A percentile compares a stretch with the other conserved stretches of the same genome.
Conservation (phyloP, 2,329 filamentous ascomycete genomes). For the Penicillium brasilianum region DNA sequence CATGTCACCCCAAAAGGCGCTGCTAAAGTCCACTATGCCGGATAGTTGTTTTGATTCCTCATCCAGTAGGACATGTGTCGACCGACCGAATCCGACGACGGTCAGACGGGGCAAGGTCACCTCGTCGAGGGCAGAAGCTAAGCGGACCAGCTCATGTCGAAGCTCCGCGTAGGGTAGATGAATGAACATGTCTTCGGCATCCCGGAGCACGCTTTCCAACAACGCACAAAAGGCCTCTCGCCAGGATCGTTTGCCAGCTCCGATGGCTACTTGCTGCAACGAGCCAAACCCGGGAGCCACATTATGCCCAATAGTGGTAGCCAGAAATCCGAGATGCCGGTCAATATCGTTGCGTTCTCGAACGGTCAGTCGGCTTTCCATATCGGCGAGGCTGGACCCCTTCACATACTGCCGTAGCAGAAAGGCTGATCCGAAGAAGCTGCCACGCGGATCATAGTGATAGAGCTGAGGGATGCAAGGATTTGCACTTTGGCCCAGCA, state of each 20-base stretch:
- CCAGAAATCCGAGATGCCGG: slow-evolving; percentile 41
- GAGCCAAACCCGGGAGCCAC: slow-evolving; percentile 57
- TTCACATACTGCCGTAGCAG: slow-evolving; percentile 45
- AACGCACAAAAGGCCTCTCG: slow-evolving; percentile 57
- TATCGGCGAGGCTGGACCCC: slow-evolving; percentile 41
- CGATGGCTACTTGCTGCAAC: slow-evolving; percentile 53
- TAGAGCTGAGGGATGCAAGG: slow-evolving; percentile 46
- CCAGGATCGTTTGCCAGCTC: slow-evolving; percentile 58
- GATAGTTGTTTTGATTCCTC: slow-evolving; percentile 53
- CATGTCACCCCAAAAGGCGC: slow-evolving; percentile 62
- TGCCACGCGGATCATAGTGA: slow-evolving; percentile 41
- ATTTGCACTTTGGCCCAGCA: slow-evolving; percentile 41
- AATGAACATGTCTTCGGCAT: slow-evolving; percentile 64
- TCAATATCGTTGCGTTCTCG: slow-evolving; percentile 42
- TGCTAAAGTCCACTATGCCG: slow-evolving; percentile 59
- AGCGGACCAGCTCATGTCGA: slow-evolving; percentile 53
- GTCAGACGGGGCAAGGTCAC: slow-evolving; percentile 59
- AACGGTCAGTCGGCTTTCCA: slow-evolving; percentile 36
- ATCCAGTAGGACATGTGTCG: slow-evolving; percentile 59
- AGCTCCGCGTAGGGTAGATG: slow-evolving; percentile 62
- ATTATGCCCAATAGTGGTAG: slow-evolving; percentile 52
- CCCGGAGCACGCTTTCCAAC: slow-evolving; percentile 59
- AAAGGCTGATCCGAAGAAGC: slow-evolving; percentile 38
- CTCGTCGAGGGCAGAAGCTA: slow-evolving; percentile 54
- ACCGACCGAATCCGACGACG: slow-evolving; percentile 54